Conservation (phyloP, 2,329 filamentous ascomycete species). For the Xylaria polymorpha region DNA sequence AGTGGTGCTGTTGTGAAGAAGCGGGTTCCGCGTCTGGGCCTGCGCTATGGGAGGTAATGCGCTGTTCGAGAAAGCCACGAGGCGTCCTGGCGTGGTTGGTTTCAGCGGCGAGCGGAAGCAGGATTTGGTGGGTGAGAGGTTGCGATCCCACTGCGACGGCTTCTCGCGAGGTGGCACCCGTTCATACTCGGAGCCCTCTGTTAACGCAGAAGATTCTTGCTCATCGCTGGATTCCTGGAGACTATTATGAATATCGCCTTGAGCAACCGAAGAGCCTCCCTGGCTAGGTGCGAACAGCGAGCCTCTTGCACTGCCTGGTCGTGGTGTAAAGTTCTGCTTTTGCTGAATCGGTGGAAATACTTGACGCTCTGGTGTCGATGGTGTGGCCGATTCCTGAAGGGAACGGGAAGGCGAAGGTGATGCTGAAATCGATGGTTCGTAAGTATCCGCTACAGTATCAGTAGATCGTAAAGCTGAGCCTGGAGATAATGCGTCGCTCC, state of each 20-base stretch:
- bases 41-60: constrained; percentile 56
- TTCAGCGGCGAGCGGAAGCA: constrained; percentile 68
- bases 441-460: constrained; percentile 46
- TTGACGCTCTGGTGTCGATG: constrained; percentile 41
- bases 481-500: constrained; percentile 54
- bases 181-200: constrained; percentile 55
- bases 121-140: constrained; percentile 68
- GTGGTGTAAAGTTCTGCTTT: constrained; percentile 63
- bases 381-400: constrained; percentile 33
- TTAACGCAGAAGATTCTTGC: constrained; percentile 50
- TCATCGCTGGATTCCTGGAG: constrained; percentile 40
- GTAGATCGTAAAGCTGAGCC: constrained; percentile 41
- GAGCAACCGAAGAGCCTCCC: constrained; percentile 39
- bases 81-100: constrained; percentile 66
- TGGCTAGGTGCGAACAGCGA: constrained; percentile 56
- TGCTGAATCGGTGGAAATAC: constrained; percentile 55
- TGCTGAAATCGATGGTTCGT: constrained; percentile 38
- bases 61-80: constrained; percentile 68
- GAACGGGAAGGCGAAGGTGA: constrained; percentile 35
- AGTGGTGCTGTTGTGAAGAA: constrained; percentile 14
- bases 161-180: constrained; percentile 56
- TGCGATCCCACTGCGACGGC: constrained; percentile 61
- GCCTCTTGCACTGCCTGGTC: constrained; percentile 48
- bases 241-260: constrained; percentile 27
- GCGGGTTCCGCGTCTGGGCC: constrained; percentile 17